Conservation (phyloP, 2,329 filamentous ascomycete genomes). For the Diplodia corticola region DNA sequence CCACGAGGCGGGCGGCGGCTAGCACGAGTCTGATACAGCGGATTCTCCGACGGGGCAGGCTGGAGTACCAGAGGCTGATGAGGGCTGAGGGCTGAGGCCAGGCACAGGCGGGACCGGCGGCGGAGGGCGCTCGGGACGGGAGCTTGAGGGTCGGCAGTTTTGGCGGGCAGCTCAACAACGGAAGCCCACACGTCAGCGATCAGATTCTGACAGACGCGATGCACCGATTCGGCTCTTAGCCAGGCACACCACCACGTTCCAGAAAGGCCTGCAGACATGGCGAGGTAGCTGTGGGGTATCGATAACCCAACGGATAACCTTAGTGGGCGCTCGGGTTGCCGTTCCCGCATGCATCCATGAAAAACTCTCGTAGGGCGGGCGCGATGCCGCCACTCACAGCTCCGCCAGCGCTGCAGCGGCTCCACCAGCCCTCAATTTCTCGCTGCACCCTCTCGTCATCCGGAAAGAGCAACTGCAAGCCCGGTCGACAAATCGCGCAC, state of each 20-base stretch:
- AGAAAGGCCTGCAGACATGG: conserved; percentile 4
- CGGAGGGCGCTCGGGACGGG: conserved; percentile 1
- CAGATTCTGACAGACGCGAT: background rate
- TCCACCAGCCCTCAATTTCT: conserved; percentile 7
- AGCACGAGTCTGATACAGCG: background rate
- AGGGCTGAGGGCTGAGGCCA: background rate
- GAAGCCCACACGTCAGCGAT: background rate
- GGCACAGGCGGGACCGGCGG: background rate
- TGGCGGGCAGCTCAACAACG: background rate
- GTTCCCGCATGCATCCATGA: background rate
- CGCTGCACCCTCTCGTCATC: conserved; percentile 16
- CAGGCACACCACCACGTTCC: conserved; percentile 10
- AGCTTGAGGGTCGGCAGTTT: background rate
- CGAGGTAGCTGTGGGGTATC: conserved; percentile 1
- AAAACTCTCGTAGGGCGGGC: conserved; percentile 2
- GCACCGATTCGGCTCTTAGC: background rate
- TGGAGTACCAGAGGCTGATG: background rate
- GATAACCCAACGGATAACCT: conserved; percentile 17
- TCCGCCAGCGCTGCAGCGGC: background rate
- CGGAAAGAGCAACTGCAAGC: background rate
- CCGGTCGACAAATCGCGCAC: conserved; percentile 17
- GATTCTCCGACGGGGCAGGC: background rate
- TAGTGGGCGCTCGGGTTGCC: conserved; percentile 14
- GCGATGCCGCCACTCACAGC: background rate
- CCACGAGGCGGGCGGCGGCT: background rate